Conservation (phyloP, 495 filamentous ascomycete species). For the Aspergillus asperescens region DNA sequence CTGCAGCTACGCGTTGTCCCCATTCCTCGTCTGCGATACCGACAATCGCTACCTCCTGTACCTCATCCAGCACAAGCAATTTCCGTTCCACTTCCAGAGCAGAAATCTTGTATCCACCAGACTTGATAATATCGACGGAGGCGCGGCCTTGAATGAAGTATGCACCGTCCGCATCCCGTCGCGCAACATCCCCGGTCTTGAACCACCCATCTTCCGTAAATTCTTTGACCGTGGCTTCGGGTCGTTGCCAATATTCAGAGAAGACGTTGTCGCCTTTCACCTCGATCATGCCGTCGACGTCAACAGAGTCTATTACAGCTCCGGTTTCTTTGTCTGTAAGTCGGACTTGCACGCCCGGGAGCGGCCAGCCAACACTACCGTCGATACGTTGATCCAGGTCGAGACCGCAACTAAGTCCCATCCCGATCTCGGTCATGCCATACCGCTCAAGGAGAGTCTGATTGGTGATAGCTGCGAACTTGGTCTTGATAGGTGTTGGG, state of each 20-base stretch:
- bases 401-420: constrained; percentile 43
- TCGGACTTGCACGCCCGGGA: constrained; percentile 41
- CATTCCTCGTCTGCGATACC: constrained; percentile 42
- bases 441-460: constrained; percentile 42
- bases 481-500: constrained; percentile 39
- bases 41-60: constrained; percentile 42
- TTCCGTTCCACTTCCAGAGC: constrained; percentile 43
- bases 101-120: constrained; percentile 45
- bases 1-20: constrained; percentile 42
- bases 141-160: constrained; percentile 44
- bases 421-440: constrained; percentile 47
- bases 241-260: constrained; percentile 41
- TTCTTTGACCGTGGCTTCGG: constrained; percentile 38
- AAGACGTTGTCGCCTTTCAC: constrained; percentile 44
- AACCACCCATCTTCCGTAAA: constrained; percentile 46
- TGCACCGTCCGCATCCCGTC: constrained; percentile 33
- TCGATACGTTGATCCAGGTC: constrained; percentile 34
- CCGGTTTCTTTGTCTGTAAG: constrained; percentile 40
- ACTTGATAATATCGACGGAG: constrained; percentile 45
- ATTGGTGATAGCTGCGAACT: constrained; percentile 38
- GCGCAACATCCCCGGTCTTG: constrained; percentile 45
- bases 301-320: constrained; percentile 23
- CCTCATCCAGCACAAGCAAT: constrained; percentile 32
- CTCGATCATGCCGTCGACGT: constrained; percentile 45
- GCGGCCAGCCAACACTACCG: constrained; percentile 44